Conservation (phyloP, 148 eudicot genomes). For the Polygonum maritimum region DNA sequence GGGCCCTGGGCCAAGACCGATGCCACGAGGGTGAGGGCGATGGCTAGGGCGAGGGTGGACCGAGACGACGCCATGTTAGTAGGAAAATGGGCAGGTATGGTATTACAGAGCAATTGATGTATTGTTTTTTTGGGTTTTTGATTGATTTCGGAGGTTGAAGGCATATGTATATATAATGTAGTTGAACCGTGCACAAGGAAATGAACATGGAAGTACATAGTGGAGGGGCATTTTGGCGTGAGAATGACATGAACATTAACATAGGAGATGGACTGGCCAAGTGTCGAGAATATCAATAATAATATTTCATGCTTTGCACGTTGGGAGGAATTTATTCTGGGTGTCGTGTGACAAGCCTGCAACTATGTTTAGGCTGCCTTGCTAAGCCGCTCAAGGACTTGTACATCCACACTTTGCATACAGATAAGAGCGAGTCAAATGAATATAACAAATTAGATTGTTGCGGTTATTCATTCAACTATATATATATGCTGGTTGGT, state of each 20-base stretch:
- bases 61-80: conserved; percentile 29
- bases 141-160: background rate
- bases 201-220: background rate
- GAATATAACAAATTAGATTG: too few relatives aligned
- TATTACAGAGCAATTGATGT: background rate
- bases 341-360: too few relatives aligned
- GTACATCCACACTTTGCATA: too few relatives aligned
- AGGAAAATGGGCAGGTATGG: background rate
- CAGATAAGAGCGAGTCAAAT: too few relatives aligned
- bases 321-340: background rate
- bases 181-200: background rate
- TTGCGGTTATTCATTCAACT: too few relatives aligned
- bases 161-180: too few relatives aligned
- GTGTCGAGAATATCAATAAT: background rate
- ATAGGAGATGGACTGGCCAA: background rate
- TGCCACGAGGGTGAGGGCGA: conserved; percentile 27
- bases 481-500: too few relatives aligned
- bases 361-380: too few relatives aligned
- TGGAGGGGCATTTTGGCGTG: background rate
- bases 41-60: conserved; percentile 10
- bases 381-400: too few relatives aligned
- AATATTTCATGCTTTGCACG: background rate
- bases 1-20: conserved; percentile 10
- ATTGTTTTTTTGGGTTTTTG: background rate
- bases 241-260: background rate